These are phyloP conservation scores for Zasmidium citrigriseum DNA, from an alignment of 2,329 filamentous ascomycete genomes.

Conservation along the genomic window DNA sequence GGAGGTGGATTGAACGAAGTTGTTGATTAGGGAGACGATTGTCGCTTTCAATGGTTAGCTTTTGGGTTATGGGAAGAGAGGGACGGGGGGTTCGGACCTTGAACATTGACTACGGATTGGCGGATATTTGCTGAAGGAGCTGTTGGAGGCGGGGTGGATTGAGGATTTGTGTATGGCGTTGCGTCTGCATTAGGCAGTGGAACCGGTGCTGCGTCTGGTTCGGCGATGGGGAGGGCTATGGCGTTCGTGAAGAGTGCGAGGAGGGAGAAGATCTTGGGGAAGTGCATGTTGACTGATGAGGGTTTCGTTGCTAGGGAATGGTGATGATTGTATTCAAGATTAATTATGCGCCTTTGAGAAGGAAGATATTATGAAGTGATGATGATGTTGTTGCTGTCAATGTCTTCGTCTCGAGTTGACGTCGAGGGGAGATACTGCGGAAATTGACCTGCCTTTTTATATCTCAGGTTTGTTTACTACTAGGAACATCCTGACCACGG, in stretches of 20 bases:
- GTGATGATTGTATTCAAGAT: no score
- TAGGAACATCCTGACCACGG: neutral
- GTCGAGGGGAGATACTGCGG: neutral
- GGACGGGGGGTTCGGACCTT: neutral
- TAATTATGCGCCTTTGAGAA: no score
- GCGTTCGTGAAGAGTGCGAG: neutral
- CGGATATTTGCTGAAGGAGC: neutral
- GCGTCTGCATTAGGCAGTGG: neutral
- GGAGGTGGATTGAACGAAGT: neutral
- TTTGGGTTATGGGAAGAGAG: neutral
- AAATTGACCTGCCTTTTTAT: neutral
- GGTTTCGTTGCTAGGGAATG: no score
- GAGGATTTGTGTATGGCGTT: neutral
- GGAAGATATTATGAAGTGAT: neutral
- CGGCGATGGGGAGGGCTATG: neutral
- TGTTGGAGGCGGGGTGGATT: neutral
- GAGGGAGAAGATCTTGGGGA: neutral
- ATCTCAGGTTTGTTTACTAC: neutral
- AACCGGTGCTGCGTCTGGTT: neutral
- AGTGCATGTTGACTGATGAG: neutral
- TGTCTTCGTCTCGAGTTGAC: no score
- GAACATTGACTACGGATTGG: neutral
- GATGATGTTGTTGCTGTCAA: neutral
- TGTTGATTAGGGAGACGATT: slow-evolving; percentile 4
- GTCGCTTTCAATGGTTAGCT: neutral